Conservation (phyloP, 2,329 filamentous ascomycete species). For the Cytospora mali region DNA sequence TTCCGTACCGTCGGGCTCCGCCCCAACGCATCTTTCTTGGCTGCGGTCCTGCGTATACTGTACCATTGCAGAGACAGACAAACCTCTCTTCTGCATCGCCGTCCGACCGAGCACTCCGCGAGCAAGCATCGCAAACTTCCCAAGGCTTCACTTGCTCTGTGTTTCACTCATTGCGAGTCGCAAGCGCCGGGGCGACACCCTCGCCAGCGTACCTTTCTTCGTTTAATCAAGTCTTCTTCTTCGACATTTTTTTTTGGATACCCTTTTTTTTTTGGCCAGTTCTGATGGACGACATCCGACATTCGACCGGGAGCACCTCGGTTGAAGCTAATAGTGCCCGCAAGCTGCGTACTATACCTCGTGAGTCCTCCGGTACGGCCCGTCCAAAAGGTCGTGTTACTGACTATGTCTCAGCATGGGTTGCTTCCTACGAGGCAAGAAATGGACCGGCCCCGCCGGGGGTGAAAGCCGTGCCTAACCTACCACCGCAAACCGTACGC, state of each 20-base stretch:
- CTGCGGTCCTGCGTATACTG: neutral
- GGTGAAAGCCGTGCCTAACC: constrained; percentile 43
- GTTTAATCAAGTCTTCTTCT: constrained; percentile 3
- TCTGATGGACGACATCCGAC: constrained; percentile 24
- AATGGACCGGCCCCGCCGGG: constrained; percentile 41
- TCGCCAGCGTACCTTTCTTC: constrained; percentile 1
- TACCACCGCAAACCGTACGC: constrained; percentile 42
- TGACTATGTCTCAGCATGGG: constrained; percentile 46
- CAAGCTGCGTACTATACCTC: constrained; percentile 38
- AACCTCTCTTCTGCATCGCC: neutral
- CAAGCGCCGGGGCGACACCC: neutral
- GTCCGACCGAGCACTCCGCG: constrained; percentile 2
- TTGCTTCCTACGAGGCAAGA: constrained; percentile 49
- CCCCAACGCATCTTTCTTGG: neutral
- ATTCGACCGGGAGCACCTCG: constrained; percentile 26
- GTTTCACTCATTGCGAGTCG: constrained; percentile 23
- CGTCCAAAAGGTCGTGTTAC: constrained; percentile 6
- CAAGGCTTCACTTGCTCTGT: constrained; percentile 20
- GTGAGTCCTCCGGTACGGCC: constrained; percentile 30
- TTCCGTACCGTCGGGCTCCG: neutral
- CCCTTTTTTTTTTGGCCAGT: constrained; percentile 6
- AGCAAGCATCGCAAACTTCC: constrained; percentile 10
- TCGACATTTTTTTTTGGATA: neutral
- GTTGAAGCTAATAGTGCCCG: constrained; percentile 29
- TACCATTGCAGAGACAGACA: neutral